Conservation (phyloP, 768 basidiomycete genomes). For the Pleurotus tuoliensis region DNA sequence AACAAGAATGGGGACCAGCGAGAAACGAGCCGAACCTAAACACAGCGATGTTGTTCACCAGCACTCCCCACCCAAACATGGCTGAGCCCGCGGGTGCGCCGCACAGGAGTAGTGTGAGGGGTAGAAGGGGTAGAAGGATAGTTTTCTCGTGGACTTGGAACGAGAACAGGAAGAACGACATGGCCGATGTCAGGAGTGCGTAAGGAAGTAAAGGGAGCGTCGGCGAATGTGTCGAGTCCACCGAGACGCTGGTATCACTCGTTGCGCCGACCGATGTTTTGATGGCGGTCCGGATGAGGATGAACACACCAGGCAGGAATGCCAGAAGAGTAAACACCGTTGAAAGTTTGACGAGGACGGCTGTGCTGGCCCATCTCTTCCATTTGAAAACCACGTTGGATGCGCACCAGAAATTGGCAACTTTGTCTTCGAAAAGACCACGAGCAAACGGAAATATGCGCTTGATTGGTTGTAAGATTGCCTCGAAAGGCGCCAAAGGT, state of each 20-base stretch:
- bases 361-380: constrained; percentile 47
- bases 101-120: constrained; percentile 73
- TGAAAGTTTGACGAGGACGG: constrained; percentile 60
- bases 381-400: constrained; percentile 88
- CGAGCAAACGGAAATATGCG: constrained; percentile 92
- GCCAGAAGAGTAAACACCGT: constrained; percentile 63
- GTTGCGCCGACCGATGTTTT: constrained; percentile 14
- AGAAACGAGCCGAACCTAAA: constrained; percentile 60
- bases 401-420: constrained; percentile 98
- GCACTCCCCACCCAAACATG: constrained; percentile 63
- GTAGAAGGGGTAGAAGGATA: constrained; percentile 81
- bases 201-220: constrained; percentile 73
- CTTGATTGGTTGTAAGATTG: constrained; percentile 59
- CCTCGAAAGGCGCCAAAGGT: constrained; percentile 47
- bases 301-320: constrained; percentile 59
- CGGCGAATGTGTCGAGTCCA: constrained; percentile 29
- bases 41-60: constrained; percentile 79
- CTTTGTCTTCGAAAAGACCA: constrained; percentile 92
- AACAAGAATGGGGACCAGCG: neutral
- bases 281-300: constrained; percentile 33
- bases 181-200: constrained; percentile 72
- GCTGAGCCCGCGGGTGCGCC: constrained; percentile 49
- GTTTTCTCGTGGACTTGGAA: constrained; percentile 98
- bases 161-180: constrained; percentile 95
- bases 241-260: too few relatives aligned